Conservation (phyloP, 225 moss, liverwort and hornwort genomes). For the Thuidium tamariscinum region DNA sequence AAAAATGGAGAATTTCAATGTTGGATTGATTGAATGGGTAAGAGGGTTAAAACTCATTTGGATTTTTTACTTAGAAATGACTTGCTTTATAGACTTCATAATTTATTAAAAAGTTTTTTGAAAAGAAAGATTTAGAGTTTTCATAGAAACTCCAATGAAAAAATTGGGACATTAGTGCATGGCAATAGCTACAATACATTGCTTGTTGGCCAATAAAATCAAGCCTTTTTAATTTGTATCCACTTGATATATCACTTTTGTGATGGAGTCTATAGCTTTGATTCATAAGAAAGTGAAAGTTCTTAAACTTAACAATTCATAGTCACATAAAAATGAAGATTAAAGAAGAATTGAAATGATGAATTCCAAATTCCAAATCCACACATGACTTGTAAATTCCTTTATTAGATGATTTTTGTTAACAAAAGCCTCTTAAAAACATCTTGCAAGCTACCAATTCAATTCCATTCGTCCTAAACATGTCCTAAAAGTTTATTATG, state of each 20-base stretch:
- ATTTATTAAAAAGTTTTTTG: neutral
- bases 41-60: neutral
- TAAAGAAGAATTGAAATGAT: neutral
- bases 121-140: neutral
- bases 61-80: neutral
- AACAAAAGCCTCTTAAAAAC: neutral
- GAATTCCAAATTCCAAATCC: neutral
- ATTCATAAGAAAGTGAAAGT: neutral
- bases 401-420: neutral
- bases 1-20: neutral
- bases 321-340: neutral
- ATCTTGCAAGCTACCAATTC: neutral
- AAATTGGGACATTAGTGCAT: neutral
- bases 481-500: neutral
- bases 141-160: neutral
- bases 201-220: neutral
- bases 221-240: neutral
- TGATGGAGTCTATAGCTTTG: neutral
- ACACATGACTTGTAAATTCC: neutral
- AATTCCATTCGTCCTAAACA: neutral
- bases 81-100: neutral
- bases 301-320: neutral
- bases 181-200: neutral
- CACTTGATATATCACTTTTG: neutral
- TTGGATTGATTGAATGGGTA: neutral